These are phyloP conservation scores for Vitellaria paradoxa DNA, from an alignment of 179 eudicot species.

Conservation along the genomic window DNA sequence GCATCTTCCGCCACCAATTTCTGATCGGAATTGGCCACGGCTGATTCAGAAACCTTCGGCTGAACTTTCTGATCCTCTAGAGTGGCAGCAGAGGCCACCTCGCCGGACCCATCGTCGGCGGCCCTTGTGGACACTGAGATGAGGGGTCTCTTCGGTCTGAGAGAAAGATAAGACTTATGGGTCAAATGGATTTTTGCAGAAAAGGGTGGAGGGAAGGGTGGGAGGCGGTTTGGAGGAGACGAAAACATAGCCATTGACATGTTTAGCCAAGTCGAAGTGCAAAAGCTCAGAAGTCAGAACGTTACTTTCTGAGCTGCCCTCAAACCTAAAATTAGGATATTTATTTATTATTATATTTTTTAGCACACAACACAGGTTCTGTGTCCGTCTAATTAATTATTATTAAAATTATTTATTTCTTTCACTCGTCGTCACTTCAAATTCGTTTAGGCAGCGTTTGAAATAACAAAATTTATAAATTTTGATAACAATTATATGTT, in stretches of 20 bases:
- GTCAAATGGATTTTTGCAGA: conserved; percentile 28
- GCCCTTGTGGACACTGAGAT: conserved; percentile 16
- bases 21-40: conserved; percentile 15
- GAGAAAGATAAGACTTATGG: conserved; percentile 18
- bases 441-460: too few species aligned
- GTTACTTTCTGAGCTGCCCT: conserved; percentile 20
- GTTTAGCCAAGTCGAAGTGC: too few species aligned
- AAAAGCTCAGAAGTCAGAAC: conserved; percentile 15
- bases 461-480: too few species aligned
- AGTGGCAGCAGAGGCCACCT: conserved; percentile 10
- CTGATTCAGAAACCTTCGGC: conserved; percentile 17
- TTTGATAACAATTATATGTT: too few species aligned
- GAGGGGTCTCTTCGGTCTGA: conserved; percentile 20
- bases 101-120: conserved; percentile 34
- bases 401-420: too few species aligned
- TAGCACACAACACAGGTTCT: too few species aligned
- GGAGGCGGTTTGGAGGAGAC: conserved; percentile 27
- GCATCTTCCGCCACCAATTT: conserved; percentile 1
- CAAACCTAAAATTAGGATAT: too few species aligned
- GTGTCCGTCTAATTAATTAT: too few species aligned
- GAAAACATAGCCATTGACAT: conserved; percentile 33
- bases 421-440: too few species aligned
- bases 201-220: conserved; percentile 19
- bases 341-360: too few species aligned
- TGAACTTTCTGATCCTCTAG: conserved; percentile 23